phyloP scores from a whole-genome alignment of 78 protist species.

The Guillardia theta region DNA sequence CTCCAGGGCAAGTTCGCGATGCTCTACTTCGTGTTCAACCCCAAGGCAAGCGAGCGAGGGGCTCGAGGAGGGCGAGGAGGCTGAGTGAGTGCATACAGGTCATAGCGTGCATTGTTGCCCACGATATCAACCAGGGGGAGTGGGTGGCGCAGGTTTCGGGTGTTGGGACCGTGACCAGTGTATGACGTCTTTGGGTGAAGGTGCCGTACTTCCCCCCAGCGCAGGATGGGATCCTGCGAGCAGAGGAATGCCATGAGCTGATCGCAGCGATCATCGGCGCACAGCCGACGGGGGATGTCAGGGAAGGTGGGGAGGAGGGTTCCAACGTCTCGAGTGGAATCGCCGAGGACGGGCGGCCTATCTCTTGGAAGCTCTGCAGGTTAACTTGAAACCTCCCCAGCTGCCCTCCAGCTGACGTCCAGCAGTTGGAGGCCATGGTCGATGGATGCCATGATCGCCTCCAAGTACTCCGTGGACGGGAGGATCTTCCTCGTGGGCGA shows the following conservation, averaged over 20 bases:
- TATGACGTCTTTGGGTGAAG: background rate
- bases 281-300: too few relatives aligned
- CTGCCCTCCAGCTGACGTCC: background rate
- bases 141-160: background rate
- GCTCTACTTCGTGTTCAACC: conserved; percentile 17
- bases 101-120: background rate
- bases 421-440: background rate
- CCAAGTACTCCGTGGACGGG: background rate
- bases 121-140: background rate
- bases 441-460: background rate
- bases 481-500: background rate
- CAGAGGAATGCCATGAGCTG: background rate
- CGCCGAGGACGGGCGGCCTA: too few relatives aligned
- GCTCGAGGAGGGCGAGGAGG: too few relatives aligned
- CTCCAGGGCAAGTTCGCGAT: background rate
- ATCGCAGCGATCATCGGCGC: background rate
- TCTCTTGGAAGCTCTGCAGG: too few relatives aligned
- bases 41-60: too few relatives aligned
- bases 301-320: too few relatives aligned
- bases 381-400: too few relatives aligned
- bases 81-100: too few relatives aligned
- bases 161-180: background rate
- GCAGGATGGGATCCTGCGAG: background rate
- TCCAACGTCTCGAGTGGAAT: too few relatives aligned
- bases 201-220: background rate